Percentiles rank a stretch among this genome's conserved stretches.
phyloP scores from a whole-genome alignment of 2,329 filamentous ascomycete species.

The Hypoxylon sp. region DNA sequence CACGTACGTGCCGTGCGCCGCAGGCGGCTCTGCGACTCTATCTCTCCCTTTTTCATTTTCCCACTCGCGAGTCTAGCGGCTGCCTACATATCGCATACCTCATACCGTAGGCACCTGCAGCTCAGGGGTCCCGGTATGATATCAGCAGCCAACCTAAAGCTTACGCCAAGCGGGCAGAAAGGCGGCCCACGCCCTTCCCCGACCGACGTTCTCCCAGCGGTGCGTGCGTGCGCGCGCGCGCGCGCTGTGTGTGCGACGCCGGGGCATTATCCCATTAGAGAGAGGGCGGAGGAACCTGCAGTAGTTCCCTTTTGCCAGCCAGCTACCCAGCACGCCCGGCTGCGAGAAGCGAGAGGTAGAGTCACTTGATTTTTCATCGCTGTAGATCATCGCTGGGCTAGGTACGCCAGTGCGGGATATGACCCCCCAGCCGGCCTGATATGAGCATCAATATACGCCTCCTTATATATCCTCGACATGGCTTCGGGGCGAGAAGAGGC shows the following conservation, averaged over 20 bases:
- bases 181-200: not conserved
- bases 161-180: not conserved
- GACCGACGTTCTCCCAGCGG: too few relatives aligned
- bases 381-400: not conserved
- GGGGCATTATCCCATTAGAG: not conserved
- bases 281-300: not conserved
- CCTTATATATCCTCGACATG: not conserved
- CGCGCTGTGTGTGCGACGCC: not conserved
- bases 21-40: constrained; percentile 8
- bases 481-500: not conserved
- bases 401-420: too few relatives aligned
- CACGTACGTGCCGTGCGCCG: not conserved
- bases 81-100: too few relatives aligned
- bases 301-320: not conserved
- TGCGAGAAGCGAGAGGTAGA: not conserved
- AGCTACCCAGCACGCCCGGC: too few relatives aligned
- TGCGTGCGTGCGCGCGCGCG: not conserved
- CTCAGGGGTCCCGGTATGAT: too few relatives aligned
- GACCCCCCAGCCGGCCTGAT: not conserved
- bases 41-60: too few relatives aligned
- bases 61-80: not conserved
- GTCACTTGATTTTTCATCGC: too few relatives aligned
- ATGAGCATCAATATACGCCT: not conserved
- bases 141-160: too few relatives aligned
- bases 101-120: too few relatives aligned